These are phyloP conservation scores for Pleurotus salmoneostramineus DNA, from an alignment of 768 basidiomycete species.

Conservation along the genomic window DNA sequence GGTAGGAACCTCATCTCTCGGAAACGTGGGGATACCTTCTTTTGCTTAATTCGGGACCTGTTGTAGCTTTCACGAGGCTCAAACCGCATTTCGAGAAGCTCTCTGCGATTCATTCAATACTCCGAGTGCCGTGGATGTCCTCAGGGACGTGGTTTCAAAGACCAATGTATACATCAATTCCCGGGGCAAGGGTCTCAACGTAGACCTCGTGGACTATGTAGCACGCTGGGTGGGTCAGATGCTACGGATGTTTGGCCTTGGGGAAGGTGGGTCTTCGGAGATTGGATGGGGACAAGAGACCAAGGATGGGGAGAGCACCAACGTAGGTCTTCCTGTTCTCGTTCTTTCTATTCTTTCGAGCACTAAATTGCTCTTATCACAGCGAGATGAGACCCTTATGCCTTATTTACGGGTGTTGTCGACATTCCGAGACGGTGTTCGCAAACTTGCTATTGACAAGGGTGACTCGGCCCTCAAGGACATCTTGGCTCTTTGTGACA, in stretches of 20 bases:
- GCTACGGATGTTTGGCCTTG: constrained; percentile 78
- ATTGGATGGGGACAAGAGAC: constrained; percentile 85
- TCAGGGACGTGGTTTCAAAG: constrained; percentile 79
- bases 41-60: background rate
- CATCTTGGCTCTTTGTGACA: constrained; percentile 84
- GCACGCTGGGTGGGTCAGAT: constrained; percentile 70
- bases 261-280: constrained; percentile 54
- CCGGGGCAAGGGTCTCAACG: constrained; percentile 53
- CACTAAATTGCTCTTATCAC: constrained; percentile 6
- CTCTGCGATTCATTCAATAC: constrained; percentile 99
- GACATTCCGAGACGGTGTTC: constrained; percentile 87
- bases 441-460: constrained; percentile 75
- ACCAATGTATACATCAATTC: constrained; percentile 86
- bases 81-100: constrained; percentile 75
- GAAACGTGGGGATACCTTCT: background rate
- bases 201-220: constrained; percentile 58
- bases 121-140: constrained; percentile 68
- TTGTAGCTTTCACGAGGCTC: constrained; percentile 67
- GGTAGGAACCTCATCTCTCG: constrained; percentile 35
- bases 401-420: constrained; percentile 86
- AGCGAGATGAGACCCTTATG: constrained; percentile 86
- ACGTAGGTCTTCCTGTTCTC: constrained; percentile 36
- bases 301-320: constrained; percentile 36
- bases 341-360: constrained; percentile 6
- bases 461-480: constrained; percentile 66